Evolutionary conservation across 345 rosid genomes (phyloP).

Genomic region (Litchi chinensis): DNA sequence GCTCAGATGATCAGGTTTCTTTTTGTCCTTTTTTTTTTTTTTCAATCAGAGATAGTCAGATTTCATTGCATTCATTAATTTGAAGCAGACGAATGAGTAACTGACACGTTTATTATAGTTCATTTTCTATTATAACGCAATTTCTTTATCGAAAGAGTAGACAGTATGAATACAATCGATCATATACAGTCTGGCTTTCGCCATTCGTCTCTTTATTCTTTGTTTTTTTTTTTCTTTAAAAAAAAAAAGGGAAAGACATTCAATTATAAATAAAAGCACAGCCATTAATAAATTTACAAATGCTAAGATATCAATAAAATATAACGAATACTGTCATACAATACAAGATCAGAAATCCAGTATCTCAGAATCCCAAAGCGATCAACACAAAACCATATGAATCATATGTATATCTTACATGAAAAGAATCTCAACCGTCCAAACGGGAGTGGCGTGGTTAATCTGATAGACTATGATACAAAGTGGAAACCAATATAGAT

Average conservation of each 20-base stretch:
- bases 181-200: no score
- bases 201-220: no score
- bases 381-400: background rate
- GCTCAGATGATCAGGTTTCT: no score
- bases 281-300: background rate
- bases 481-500: slow-evolving; percentile 35
- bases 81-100: no score
- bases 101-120: no score
- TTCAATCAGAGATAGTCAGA: no score
- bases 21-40: no score
- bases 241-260: no score
- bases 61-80: no score
- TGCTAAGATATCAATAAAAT: background rate
- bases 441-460: background rate
- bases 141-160: background rate
- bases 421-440: slow-evolving; percentile 4
- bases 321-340: background rate
- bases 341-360: background rate
- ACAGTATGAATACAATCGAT: background rate
- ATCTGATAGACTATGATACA: background rate
- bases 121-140: no score
- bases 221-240: no score
- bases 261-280: background rate
- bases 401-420: background rate
- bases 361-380: background rate